Percentiles rank a stretch among this genome's conserved stretches.
These are phyloP conservation scores for Flaveria robusta DNA, from an alignment of 129 eudicot genomes.

Conservation along the genomic window DNA sequence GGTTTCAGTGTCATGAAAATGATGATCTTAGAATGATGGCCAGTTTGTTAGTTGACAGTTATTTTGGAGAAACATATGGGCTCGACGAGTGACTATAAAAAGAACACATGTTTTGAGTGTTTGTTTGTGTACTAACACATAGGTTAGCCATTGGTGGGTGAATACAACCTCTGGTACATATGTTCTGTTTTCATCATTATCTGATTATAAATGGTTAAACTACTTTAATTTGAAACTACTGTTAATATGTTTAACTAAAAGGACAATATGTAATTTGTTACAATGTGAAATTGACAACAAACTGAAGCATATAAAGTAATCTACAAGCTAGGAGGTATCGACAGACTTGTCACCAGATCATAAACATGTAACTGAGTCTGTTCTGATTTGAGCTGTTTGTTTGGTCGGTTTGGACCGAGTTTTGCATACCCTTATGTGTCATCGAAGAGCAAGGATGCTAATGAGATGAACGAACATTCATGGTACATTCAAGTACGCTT, in stretches of 20 bases:
- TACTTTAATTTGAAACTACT: neutral
- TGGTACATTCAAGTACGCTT: no score
- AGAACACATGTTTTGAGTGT: slow-evolving; percentile 6
- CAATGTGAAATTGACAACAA: neutral
- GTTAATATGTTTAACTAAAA: neutral
- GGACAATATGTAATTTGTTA: neutral
- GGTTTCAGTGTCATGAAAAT: slow-evolving; percentile 84
- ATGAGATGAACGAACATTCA: no score
- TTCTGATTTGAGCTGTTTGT: no score
- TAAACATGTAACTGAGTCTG: no score
- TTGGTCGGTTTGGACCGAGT: no score
- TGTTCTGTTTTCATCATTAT: slow-evolving; percentile 1
- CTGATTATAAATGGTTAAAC: slow-evolving; percentile 7
- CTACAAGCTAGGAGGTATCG: neutral
- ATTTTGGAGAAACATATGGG: slow-evolving; percentile 92
- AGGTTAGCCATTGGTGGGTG: slow-evolving; percentile 19
- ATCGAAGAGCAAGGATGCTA: no score
- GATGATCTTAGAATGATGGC: slow-evolving; percentile 90
- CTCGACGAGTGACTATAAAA: slow-evolving; percentile 54
- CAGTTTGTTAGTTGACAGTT: slow-evolving; percentile 65
- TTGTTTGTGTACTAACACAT: slow-evolving; percentile 21
- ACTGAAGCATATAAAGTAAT: neutral
- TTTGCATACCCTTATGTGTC: no score
- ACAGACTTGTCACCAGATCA: no score
- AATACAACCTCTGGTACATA: slow-evolving; percentile 27